Conservation (phyloP, 139 green algal genomes). For the Chlorella sp. region DNA sequence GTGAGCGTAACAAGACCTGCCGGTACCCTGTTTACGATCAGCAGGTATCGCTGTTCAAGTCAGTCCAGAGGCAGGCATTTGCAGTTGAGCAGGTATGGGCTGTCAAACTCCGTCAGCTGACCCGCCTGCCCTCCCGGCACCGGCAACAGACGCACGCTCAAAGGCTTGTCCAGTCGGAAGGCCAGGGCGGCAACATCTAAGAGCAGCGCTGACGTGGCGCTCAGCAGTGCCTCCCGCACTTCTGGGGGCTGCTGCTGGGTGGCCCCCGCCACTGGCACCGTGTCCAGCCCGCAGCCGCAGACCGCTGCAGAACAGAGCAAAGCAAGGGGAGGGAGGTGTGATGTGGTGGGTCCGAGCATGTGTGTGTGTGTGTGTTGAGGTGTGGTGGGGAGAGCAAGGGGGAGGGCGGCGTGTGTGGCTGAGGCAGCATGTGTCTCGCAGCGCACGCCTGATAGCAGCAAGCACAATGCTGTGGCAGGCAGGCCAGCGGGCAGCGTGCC, state of each 20-base stretch:
- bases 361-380: too few species aligned
- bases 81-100: slow-evolving; percentile 61
- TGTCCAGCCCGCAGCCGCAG: slow-evolving; percentile 68
- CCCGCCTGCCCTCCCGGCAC: slow-evolving; percentile 45
- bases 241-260: not conserved
- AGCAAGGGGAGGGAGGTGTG: too few species aligned
- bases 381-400: too few species aligned
- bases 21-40: too few species aligned
- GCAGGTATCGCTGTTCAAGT: too few species aligned
- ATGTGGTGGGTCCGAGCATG: too few species aligned
- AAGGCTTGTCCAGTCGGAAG: slow-evolving; percentile 52
- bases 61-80: slow-evolving; percentile 41
- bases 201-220: slow-evolving; percentile 24
- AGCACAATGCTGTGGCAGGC: not conserved
- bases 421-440: not conserved
- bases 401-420: not conserved
- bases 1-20: too few species aligned
- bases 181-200: slow-evolving; percentile 33
- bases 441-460: not conserved
- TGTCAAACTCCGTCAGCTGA: slow-evolving; percentile 42
- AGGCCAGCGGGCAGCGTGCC: too few species aligned
- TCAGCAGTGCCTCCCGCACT: not conserved
- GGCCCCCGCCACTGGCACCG: slow-evolving; percentile 56
- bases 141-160: slow-evolving; percentile 58
- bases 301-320: slow-evolving; percentile 37